Conservation (phyloP, 176 grass and related monocot genomes). For the Hordeum vulgare region DNA sequence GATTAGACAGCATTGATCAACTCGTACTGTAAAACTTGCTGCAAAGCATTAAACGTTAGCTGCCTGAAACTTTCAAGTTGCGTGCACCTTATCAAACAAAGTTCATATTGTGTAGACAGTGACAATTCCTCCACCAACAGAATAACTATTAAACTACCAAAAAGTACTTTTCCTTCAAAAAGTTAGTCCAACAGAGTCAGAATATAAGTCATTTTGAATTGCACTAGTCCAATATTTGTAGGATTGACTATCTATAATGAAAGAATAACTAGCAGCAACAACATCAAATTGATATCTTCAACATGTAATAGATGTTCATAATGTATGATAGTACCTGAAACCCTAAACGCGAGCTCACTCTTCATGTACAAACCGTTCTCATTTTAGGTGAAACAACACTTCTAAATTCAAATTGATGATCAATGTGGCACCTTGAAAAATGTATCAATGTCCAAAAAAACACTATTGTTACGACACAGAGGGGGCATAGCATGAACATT, state of each 20-base stretch:
- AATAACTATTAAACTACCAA: not conserved
- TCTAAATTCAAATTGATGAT: not conserved
- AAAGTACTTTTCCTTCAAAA: not conserved
- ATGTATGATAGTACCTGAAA: not conserved
- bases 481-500: not conserved
- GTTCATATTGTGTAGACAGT: not conserved
- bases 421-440: not conserved
- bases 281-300: not conserved
- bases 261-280: not conserved
- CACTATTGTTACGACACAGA: not conserved
- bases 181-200: not conserved
- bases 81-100: slow-evolving; percentile 7
- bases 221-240: not conserved
- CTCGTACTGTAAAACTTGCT: not conserved
- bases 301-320: not conserved
- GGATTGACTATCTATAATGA: not conserved
- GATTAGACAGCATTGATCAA: not conserved
- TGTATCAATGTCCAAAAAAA: not conserved
- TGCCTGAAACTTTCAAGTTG: not conserved
- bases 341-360: not conserved
- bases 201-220: not conserved
- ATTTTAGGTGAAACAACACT: not conserved
- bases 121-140: not conserved
- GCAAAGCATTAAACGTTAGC: not conserved
- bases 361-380: not conserved